Evolutionary conservation across 768 basidiomycete species (phyloP), one percentile per base, ranked within the genome.

Genomic region (Botryobasidium botryosum): DNA sequence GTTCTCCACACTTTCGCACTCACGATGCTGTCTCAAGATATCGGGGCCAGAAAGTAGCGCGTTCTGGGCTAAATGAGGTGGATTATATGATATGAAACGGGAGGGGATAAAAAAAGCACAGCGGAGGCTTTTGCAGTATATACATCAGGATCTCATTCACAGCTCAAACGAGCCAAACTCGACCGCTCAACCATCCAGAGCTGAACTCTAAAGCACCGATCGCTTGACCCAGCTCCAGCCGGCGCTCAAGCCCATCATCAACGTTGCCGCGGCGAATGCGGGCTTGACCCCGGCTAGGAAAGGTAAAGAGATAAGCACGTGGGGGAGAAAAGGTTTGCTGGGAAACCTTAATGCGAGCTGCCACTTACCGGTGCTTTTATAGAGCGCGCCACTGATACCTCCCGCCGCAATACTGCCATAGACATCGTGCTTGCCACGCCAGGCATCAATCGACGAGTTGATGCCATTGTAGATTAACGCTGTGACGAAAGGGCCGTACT

Each of bases 391-490:
- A 49, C 87, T 91, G 54, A 88, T 56, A 31, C 75, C 90, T 26
- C 90, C 92, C 46, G 92, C 91, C 35, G 75, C 72, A 78, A 97
- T 87, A 55, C 84, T 87, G 50, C 91, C 90, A 52, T 75, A 68
- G 37, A 74, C 77, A 59, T 99, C 94, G 61, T 97, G 92, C 61
- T 81, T 75, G 51, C 91, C 88, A 59, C 92, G 76, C 58, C 77
- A 66, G 47, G 72, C 68, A 62, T 96, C 92, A 56, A 97, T 83
- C 44, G 80, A 74, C 49, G 91, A 92, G 68, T 96, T 97, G 66
- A 96, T 72, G 52, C 77, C 81, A 63, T 99, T 99, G 68, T 99
- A 99, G 54, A 81, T 72, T 53, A 99, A 75, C 45, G 92, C 92
- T 99, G 60, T 51, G 51, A 53, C n/a, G 46, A 52, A 32, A 59